A percentile compares a stretch with the other conserved stretches of the same genome.
Evolutionary conservation across 106 monocot species (phyloP).

Genomic region (Dendrobium catenatum): DNA sequence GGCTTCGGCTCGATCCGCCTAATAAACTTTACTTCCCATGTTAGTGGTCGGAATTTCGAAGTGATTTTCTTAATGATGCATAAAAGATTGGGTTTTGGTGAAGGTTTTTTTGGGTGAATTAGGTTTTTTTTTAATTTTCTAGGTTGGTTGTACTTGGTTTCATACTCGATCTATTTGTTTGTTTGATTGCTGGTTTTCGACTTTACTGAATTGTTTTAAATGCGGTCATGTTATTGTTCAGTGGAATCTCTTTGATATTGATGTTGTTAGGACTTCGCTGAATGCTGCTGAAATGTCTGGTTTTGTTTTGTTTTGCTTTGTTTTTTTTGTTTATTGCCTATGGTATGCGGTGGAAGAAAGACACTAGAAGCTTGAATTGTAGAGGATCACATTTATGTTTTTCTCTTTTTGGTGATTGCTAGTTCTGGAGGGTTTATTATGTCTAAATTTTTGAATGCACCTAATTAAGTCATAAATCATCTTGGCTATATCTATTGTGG

Average conservation of each 20-base stretch:
- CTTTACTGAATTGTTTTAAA: not conserved
- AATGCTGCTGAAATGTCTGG: not conserved
- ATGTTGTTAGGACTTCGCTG: not conserved
- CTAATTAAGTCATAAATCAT: not conserved
- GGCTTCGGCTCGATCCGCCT: slow-evolving; percentile 28
- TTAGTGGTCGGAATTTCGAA: slow-evolving; percentile 7
- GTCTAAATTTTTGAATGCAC: not conserved
- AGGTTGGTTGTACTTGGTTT: not conserved
- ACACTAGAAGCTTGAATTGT: not conserved
- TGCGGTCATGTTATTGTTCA: not conserved
- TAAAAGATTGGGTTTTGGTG: not conserved
- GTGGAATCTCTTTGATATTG: not conserved
- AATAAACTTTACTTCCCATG: slow-evolving; percentile 39
- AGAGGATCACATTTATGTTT: not conserved
- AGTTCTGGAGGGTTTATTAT: not conserved
- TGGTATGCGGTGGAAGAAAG: not conserved
- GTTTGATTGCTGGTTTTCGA: not conserved
- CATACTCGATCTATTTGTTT: not conserved
- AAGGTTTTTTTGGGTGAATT: not conserved
- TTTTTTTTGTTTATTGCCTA: too few species aligned
- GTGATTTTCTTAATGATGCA: not conserved
- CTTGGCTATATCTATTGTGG: not conserved
- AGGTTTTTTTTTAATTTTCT: not conserved
- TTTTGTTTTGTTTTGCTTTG: not conserved
- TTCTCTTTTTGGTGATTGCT: not conserved